phyloP scores from a whole-genome alignment of 495 filamentous ascomycete species.

The Neurospora sp. region DNA sequence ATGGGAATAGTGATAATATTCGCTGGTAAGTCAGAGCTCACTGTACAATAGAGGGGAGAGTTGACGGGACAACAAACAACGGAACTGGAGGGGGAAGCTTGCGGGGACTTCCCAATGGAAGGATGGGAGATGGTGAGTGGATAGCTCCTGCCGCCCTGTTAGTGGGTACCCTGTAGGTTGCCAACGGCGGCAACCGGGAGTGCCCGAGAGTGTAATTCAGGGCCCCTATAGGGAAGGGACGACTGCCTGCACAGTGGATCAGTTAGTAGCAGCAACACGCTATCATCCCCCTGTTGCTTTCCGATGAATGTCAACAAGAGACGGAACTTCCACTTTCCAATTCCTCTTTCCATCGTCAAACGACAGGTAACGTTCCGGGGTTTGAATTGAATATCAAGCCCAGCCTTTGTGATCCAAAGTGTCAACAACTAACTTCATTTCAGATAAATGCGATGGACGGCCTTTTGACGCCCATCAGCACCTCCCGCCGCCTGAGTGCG shows the following conservation, averaged over 20 bases:
- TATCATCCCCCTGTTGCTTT: not conserved
- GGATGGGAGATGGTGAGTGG: not conserved
- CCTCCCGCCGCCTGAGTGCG: conserved; percentile 3
- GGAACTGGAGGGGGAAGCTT: not conserved
- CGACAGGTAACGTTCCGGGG: not conserved
- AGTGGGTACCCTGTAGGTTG: not conserved
- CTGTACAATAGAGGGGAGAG: not conserved
- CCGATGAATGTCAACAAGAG: not conserved
- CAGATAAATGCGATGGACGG: conserved; percentile 31
- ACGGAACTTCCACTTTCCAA: not conserved
- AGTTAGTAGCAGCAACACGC: not conserved
- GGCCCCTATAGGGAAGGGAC: not conserved
- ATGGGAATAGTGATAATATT: not conserved
- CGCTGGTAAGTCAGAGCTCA: not conserved
- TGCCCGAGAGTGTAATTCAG: not conserved
- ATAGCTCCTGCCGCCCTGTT: not conserved
- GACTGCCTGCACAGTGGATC: not conserved
- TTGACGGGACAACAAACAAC: not conserved
- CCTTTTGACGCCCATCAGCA: conserved; percentile 40
- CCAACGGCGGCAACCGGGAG: not conserved
- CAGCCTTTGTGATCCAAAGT: not conserved
- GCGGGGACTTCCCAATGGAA: not conserved
- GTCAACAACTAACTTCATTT: not conserved
- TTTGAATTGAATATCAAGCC: not conserved
- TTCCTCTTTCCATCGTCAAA: not conserved